Evolutionary conservation across 2,329 filamentous ascomycete genomes (phyloP).

Genomic region (Mariannaea sp.): DNA sequence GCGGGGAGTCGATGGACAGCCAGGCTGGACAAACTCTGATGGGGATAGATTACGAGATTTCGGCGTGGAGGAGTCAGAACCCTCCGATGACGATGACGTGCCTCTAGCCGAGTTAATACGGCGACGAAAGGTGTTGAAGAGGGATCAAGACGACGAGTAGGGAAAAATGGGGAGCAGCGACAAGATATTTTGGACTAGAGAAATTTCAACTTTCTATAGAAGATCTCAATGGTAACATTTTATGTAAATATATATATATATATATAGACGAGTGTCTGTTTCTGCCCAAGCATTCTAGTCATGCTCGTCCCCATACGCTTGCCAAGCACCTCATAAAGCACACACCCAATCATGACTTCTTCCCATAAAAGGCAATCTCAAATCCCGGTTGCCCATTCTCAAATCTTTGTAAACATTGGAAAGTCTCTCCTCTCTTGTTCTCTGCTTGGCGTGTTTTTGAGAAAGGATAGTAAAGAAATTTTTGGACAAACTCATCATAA

Average conservation of each 20-base stretch:
- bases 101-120: constrained; percentile 71
- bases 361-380: constrained; percentile 22
- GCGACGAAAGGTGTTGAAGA: constrained; percentile 51
- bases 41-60: constrained; percentile 77
- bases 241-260: constrained; percentile 8
- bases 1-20: constrained; percentile 38
- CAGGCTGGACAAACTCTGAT: constrained; percentile 74
- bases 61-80: constrained; percentile 69
- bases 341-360: constrained; percentile 30
- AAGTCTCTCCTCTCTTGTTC: constrained; percentile 26
- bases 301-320: constrained; percentile 24
- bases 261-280: constrained; percentile 16
- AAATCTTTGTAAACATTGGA: constrained; percentile 35
- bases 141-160: constrained; percentile 41
- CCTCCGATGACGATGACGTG: constrained; percentile 60
- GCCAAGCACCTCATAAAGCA: constrained; percentile 30
- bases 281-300: constrained; percentile 32
- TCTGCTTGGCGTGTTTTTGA: constrained; percentile 15
- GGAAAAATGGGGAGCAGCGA: constrained; percentile 17
- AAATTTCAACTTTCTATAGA: constrained; percentile 26
- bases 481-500: constrained; percentile 27
- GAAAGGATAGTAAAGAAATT: constrained; percentile 7
- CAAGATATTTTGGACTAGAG: constrained; percentile 26
- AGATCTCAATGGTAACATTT: neutral
- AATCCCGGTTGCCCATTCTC: constrained; percentile 35